These are phyloP conservation scores for Termitomyces sp. DNA, from an alignment of 1,284 basidiomycete species.

Conservation along the genomic window DNA sequence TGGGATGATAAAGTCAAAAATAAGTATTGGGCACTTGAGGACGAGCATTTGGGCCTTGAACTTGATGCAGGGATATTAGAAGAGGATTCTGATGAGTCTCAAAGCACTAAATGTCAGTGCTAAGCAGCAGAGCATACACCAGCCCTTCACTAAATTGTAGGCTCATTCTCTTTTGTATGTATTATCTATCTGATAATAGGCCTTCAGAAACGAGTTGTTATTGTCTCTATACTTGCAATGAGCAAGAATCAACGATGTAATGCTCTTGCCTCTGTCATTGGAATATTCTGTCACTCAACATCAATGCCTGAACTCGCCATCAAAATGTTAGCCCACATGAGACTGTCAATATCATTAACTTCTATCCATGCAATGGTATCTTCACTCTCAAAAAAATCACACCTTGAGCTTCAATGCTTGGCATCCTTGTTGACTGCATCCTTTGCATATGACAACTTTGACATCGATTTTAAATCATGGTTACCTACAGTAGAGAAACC, in stretches of 20 bases:
- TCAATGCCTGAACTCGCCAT: constrained; percentile 10
- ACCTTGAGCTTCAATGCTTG: neutral
- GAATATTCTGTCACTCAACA: constrained; percentile 11
- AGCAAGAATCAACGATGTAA: constrained; percentile 12
- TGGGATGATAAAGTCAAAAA: neutral
- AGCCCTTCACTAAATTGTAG: neutral
- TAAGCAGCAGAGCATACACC: neutral
- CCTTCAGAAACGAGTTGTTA: constrained; percentile 11
- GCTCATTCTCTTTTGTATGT: neutral
- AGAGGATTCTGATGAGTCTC: neutral
- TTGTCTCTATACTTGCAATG: constrained; percentile 10
- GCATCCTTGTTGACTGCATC: neutral
- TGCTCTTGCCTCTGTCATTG: constrained; percentile 7
- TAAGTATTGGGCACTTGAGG: neutral
- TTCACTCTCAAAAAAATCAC: neutral
- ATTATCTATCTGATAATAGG: neutral
- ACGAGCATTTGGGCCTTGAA: neutral
- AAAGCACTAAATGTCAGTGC: neutral
- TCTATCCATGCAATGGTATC: neutral
- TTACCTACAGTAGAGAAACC: neutral
- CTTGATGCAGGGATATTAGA: neutral
- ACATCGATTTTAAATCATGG: neutral
- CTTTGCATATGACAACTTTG: neutral
- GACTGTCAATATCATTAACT: constrained; percentile 8
- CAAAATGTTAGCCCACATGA: constrained; percentile 9